A percentile compares a stretch with the other conserved stretches of the same genome.
phyloP scores from a whole-genome alignment of 2,329 filamentous ascomycete genomes.

The Colletotrichum limetticola region DNA sequence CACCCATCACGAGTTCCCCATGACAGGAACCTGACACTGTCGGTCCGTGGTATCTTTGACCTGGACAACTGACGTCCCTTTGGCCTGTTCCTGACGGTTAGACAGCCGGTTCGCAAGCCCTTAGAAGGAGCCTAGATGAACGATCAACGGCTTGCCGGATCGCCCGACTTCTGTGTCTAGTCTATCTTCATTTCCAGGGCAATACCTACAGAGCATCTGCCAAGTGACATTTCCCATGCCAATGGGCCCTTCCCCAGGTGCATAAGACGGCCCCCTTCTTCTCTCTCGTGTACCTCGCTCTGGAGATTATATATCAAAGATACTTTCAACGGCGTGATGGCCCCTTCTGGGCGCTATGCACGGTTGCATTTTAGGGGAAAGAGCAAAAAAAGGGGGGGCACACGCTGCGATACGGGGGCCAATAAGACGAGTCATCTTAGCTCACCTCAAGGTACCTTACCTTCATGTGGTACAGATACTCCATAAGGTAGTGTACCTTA shows the following conservation, averaged over 20 bases:
- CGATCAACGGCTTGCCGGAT: not conserved
- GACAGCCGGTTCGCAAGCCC: not conserved
- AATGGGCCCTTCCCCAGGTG: constrained; percentile 17
- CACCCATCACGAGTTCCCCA: constrained; percentile 13
- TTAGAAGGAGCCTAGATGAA: not conserved
- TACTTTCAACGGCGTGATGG: constrained; percentile 33
- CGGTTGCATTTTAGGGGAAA: constrained; percentile 17
- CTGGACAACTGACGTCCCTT: not conserved
- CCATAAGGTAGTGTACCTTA: too few species aligned
- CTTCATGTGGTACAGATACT: not conserved
- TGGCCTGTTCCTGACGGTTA: constrained; percentile 6
- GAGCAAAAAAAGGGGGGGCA: constrained; percentile 4
- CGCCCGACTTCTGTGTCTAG: constrained; percentile 3
- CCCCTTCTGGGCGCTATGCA: constrained; percentile 27
- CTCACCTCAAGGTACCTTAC: not conserved
- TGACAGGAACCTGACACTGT: constrained; percentile 29
- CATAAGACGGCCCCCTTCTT: constrained; percentile 19
- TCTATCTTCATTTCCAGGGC: not conserved
- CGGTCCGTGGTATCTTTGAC: constrained; percentile 4
- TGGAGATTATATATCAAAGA: constrained; percentile 28
- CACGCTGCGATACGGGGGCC: constrained; percentile 1
- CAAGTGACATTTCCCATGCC: not conserved
- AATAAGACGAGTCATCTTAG: constrained; percentile 30
- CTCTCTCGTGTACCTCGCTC: constrained; percentile 8
- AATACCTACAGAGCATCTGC: not conserved